These are phyloP conservation scores for Lentinula sp. DNA, from an alignment of 768 basidiomycete genomes.

Conservation along the genomic window DNA sequence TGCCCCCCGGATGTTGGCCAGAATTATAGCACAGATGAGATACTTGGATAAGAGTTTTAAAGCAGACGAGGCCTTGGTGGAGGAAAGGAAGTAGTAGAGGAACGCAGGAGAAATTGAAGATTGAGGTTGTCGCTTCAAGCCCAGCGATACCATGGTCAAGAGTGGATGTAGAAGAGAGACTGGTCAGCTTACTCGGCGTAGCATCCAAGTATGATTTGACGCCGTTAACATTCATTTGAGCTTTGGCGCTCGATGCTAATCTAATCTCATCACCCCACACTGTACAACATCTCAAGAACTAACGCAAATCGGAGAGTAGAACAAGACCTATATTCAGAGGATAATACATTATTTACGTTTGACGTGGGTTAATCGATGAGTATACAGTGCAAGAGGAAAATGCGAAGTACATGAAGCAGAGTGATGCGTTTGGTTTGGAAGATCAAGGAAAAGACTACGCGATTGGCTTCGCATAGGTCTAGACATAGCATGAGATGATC, in stretches of 20 bases:
- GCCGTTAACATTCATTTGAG: no score
- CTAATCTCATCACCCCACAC: neutral
- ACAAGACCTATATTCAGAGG: neutral
- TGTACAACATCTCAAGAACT: neutral
- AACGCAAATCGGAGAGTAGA: neutral
- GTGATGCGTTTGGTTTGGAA: neutral
- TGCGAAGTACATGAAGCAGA: neutral
- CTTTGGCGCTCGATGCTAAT: neutral
- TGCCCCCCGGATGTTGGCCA: neutral
- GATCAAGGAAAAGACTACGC: neutral
- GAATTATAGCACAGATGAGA: neutral
- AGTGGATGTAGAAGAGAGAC: neutral
- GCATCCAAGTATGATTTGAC: neutral
- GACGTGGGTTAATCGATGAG: neutral
- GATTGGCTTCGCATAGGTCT: neutral
- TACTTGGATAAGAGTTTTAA: neutral
- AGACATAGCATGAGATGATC: neutral
- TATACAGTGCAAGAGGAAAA: neutral
- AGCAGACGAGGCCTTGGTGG: neutral
- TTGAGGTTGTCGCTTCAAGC: neutral
- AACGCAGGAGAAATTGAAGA: neutral
- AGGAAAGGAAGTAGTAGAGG: neutral
- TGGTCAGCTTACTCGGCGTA: neutral
- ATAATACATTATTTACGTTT: neutral
- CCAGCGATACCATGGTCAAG: neutral